phyloP scores from a whole-genome alignment of 805 yeast genomes.

The Yarrowia keelungensis region DNA sequence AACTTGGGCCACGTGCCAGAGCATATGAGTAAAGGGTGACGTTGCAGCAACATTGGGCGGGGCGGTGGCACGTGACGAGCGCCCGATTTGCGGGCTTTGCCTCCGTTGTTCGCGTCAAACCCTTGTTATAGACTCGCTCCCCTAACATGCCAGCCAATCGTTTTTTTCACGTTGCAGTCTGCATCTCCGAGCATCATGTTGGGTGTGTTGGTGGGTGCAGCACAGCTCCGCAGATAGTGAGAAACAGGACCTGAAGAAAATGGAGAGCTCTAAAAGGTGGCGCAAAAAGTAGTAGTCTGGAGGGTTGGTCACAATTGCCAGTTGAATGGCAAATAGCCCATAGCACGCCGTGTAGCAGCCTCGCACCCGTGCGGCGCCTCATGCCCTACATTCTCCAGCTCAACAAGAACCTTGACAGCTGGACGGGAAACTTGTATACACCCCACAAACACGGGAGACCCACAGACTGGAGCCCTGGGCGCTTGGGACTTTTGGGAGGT shows the following conservation, averaged over 20 bases:
- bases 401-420: constrained; percentile 18
- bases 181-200: constrained; percentile 19
- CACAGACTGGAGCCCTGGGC: no score
- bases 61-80: neutral
- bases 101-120: neutral
- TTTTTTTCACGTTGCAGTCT: constrained; percentile 37
- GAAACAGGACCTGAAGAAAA: no score
- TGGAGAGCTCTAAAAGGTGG: no score
- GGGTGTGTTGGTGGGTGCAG: constrained; percentile 10
- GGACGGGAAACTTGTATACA: neutral
- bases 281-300: no score
- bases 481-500: neutral
- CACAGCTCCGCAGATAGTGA: neutral
- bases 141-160: constrained; percentile 27
- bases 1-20: neutral
- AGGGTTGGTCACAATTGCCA: no score
- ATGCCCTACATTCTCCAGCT: neutral
- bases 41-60: neutral
- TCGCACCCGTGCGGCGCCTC: no score
- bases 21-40: neutral
- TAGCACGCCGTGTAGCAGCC: no score
- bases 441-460: constrained; percentile 1
- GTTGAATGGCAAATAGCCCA: no score
- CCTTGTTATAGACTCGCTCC: neutral
- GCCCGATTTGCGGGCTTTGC: no score